Conservation (phyloP, 495 filamentous ascomycete species). For the Aspergillus indologenus region DNA sequence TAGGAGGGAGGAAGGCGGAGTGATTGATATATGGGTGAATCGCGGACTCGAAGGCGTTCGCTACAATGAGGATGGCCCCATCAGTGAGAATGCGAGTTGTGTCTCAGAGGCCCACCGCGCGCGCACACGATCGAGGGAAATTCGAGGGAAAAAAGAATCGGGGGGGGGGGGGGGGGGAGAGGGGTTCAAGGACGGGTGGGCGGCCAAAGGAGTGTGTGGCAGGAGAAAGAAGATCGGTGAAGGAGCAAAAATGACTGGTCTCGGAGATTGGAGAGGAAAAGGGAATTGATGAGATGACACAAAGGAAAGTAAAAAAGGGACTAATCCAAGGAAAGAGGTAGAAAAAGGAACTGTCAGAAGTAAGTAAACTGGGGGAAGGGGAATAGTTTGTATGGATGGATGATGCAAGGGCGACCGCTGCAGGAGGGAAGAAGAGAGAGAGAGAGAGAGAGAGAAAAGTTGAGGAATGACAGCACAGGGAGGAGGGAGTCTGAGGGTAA, state of each 20-base stretch:
- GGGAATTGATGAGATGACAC: slow-evolving; percentile 4
- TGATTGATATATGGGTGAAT: neutral
- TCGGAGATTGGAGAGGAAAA: neutral
- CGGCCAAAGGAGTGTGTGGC: slow-evolving; percentile 10
- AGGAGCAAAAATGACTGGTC: slow-evolving; percentile 6
- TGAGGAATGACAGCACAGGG: slow-evolving; percentile 5
- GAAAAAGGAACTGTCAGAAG: slow-evolving; percentile 6
- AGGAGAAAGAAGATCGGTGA: slow-evolving; percentile 17
- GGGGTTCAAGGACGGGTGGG: neutral
- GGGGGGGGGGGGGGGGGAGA: neutral
- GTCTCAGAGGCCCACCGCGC: slow-evolving; percentile 3
- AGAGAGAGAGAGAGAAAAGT: neutral
- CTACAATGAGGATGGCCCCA: slow-evolving; percentile 21
- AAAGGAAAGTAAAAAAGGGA: neutral
- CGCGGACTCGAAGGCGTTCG: neutral
- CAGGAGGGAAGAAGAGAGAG: slow-evolving; percentile 9
- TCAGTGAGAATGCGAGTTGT: slow-evolving; percentile 15
- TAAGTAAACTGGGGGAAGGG: neutral
- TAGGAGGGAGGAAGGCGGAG: neutral
- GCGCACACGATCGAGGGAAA: slow-evolving; percentile 1
- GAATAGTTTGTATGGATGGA: neutral
- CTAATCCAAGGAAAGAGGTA: neutral
- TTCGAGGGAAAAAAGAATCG: slow-evolving; percentile 3
- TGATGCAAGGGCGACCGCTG: slow-evolving; percentile 23
- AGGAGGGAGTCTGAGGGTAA: neutral